Evolutionary conservation across 202 grass and related monocot genomes (phyloP), one percentile per base, ranked within the genome.

Genomic region (Musa balbisiana): DNA sequence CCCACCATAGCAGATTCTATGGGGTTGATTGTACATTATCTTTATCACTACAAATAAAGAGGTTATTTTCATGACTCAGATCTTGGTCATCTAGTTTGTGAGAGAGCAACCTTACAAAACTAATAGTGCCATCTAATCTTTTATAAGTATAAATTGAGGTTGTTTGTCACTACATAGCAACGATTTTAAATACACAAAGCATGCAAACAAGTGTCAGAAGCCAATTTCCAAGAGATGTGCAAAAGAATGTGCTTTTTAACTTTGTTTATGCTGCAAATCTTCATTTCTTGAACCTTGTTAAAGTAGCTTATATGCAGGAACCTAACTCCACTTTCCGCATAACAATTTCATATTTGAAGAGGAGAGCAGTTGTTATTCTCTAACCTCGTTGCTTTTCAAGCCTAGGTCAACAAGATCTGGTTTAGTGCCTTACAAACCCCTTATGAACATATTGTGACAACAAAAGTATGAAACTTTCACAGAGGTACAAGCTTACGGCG

Each of bases 401-500:
- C 33, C 33, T 43, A 43, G 33, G 33, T 6, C 16, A 60, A 60
- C 8, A 8, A 21, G n/a, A 60, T 17, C 49, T 22, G 11, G 49
- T 20, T 25, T 21, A 70, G 19, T 51, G 25, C 13, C 24, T 70
- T 51, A 15, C 10, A 51, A 70, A 70, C 17, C 9, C 29, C 14
- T 11, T 8, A 51, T 81, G 20, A 67, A 55, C 66, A 71, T 56
- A 71, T 55, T 43, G 23, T 22, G 26, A 66, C 62, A 72, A 49
- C 78, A 75, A 49, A 82, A 71, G 24, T 13, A 77, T 76, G n/a
- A 65, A 10, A 12, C 53, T 81, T 52, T 43, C 20, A 78, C 24
- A 29, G 26, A 55, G 12, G 17, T 10, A 49, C 75, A 55, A 27
- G 80, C 84, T 89, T 85, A 97, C 94, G 77, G 52, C 84, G 86